phyloP scores from a whole-genome alignment of 306 rosid genomes.

The Hippophae rhamnoides region DNA sequence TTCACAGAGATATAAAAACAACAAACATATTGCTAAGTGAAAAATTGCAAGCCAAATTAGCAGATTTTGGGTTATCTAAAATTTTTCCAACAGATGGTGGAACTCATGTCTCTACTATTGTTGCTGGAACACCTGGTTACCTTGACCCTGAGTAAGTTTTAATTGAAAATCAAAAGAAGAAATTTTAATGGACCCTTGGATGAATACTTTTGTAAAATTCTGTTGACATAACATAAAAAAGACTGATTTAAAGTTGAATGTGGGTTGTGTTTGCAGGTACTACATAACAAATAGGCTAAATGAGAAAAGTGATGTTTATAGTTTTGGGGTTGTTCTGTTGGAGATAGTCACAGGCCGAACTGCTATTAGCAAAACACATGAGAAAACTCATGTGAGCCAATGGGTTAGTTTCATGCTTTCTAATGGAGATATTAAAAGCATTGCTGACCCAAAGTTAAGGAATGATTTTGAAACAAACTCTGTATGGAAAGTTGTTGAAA shows the following conservation, averaged over 20 bases:
- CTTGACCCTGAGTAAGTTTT: slow-evolving; percentile 26
- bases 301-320: slow-evolving; percentile 26
- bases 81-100: slow-evolving; percentile 20
- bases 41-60: slow-evolving; percentile 29
- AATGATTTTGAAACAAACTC: slow-evolving; percentile 9
- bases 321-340: slow-evolving; percentile 25
- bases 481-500: slow-evolving; percentile 9
- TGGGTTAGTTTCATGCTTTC: slow-evolving; percentile 21
- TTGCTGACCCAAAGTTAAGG: slow-evolving; percentile 17
- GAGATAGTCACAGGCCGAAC: slow-evolving; percentile 27
- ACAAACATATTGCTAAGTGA: slow-evolving; percentile 28
- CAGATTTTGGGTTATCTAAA: slow-evolving; percentile 33
- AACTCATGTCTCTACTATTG: slow-evolving; percentile 17
- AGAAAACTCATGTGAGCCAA: slow-evolving; percentile 9
- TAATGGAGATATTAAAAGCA: slow-evolving; percentile 18
- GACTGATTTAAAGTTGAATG: not conserved
- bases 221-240: not conserved
- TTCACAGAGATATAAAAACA: slow-evolving; percentile 31
- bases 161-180: not conserved
- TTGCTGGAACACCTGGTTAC: slow-evolving; percentile 28
- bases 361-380: not conserved
- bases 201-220: not conserved
- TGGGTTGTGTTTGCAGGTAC: slow-evolving; percentile 14
- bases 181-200: not conserved
- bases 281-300: slow-evolving; percentile 16